Base-by-base conservation (phyloP, 768 basidiomycete genomes). In the Lactifluus piperatus region DNA sequence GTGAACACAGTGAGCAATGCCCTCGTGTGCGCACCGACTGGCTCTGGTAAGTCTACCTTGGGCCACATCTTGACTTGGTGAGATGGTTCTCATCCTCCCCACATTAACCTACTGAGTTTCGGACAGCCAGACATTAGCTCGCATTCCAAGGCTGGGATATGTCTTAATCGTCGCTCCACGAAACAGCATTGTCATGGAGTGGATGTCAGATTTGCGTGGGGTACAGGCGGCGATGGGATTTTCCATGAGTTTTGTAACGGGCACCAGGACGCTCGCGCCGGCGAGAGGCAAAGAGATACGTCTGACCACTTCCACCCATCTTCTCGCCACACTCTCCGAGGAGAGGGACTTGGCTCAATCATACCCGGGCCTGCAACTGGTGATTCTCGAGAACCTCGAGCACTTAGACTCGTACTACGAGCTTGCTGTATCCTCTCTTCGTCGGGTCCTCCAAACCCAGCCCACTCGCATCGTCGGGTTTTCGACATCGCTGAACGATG, bases 321-420 rank as follows among this genome's bases (percentile, higher is more conserved):
- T 88, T 11, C 74, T 87, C 14, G 56, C 70, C 34, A 73, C 75
- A 8, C 62, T 85, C 37, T 73, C 70, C 26, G 67, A 70, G 30
- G 66, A 70, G 64, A 24, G 36, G 46, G 30, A 18, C 66, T 66
- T 53, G 57, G 66, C 32, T 48, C 56, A 11, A 61, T 46, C 71
- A n/a, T 58, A 76, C 20, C 69, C 62, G 5, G 75, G 75, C 44
- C 76, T 93, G 22, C 74, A 79, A 62, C 69, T 95, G 34, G 81
- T 94, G 32, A 68, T 98, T 4, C 86, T 88, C 60, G 94, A 97
- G 62, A 85, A 87, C 65, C 73, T 99, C 18, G 90, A 98, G 65
- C 81, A 88, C 30, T 76, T 99, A 55, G 84, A 92, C 68, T 73
- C 83, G 18, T 71, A 74, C 2, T 97, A 94, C 72, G 97, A 99